Base-by-base conservation (phyloP, 192 early-diverging fungal genomes). In the Fimicolochytrium jonesii region DNA sequence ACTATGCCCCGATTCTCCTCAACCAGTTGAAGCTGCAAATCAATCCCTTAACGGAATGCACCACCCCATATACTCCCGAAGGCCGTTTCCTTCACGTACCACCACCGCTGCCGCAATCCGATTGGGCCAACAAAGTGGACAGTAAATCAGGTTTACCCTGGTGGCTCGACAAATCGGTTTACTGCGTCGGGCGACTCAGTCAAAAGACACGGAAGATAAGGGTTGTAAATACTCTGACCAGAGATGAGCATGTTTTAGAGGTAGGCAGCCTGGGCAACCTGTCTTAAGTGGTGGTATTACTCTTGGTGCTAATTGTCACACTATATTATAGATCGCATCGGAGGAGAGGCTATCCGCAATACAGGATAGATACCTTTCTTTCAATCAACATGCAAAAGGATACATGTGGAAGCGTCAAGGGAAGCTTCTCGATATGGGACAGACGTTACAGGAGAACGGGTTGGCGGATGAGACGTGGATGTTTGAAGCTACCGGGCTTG, bases 341-440 rank as follows among this genome's bases (percentile, higher is more conserved):
- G 79, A 81, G 43, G 82, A 84, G 54, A 70, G 61, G 29, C 51
- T 84, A 25, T 46, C 67, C 0, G 82, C 82, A 2, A 80, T 84
- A 34, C 80, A 82, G 49, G 80, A 82, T 18, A 58, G 82, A 2
- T 84, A 82, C 58, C 36, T 74, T 36, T 28, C 43, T 2, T 66
- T 69, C 46, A 84, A 84, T 52, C 48, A 67, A 2, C 82, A 84
- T 56, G 79, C 82, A 17, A 84, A 80, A 55, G 79, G 79, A 10
- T 84, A 84, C 72, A 80, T 82, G 73, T 84, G 82, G 82, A 84
- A 84, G 56, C 61, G 77, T n/a, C 68, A 84, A 28, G 78, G 76
- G 4, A 53, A 51, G 11, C 57, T 84, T 17, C 57, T 84, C 28
- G 82, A 84, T 47, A 84, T 84, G 82, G 64, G 41, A 20, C 45